Percentiles rank a stretch among this genome's conserved stretches.
These are phyloP conservation scores for Claviceps fusiformis DNA, from an alignment of 2,329 filamentous ascomycete genomes.

Conservation along the genomic window DNA sequence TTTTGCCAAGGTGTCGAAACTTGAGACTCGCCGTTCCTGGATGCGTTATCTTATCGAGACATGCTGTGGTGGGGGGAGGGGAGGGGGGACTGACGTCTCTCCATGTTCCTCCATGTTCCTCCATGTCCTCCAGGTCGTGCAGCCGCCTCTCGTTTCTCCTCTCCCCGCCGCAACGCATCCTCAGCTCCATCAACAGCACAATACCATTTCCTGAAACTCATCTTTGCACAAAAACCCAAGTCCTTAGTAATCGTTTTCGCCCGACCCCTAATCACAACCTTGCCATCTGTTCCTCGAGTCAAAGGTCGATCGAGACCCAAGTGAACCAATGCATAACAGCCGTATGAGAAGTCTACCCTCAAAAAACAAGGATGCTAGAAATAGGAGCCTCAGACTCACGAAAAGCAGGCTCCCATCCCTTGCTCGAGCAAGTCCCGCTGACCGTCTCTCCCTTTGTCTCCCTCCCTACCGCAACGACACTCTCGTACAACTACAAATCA, in stretches of 20 bases:
- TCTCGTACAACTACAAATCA: conserved; percentile 89
- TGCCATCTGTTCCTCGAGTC: background rate
- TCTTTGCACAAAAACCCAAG: background rate
- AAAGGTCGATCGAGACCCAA: background rate
- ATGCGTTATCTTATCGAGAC: background rate
- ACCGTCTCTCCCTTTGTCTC: conserved; percentile 91
- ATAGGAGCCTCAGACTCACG: conserved; percentile 5
- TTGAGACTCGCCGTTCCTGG: no score
- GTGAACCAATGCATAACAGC: conserved; percentile 18
- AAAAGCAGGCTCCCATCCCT: conserved; percentile 59
- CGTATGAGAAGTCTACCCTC: conserved; percentile 14
- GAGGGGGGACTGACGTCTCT: background rate
- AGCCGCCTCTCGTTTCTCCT: no score
- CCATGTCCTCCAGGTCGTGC: no score
- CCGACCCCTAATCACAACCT: background rate
- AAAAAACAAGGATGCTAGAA: no score
- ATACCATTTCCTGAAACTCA: background rate
- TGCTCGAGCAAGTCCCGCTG: conserved; percentile 83
- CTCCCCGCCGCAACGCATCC: background rate
- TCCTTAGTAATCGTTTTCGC: no score
- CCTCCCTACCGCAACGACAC: conserved; percentile 75
- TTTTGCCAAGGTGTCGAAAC: no score
- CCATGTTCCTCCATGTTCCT: no score
- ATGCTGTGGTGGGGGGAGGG: background rate
- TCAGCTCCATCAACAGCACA: background rate